Evolutionary conservation across 2,329 filamentous ascomycete species (phyloP), one percentile per base, ranked within the genome.

Genomic region (Fusarium sp.): DNA sequence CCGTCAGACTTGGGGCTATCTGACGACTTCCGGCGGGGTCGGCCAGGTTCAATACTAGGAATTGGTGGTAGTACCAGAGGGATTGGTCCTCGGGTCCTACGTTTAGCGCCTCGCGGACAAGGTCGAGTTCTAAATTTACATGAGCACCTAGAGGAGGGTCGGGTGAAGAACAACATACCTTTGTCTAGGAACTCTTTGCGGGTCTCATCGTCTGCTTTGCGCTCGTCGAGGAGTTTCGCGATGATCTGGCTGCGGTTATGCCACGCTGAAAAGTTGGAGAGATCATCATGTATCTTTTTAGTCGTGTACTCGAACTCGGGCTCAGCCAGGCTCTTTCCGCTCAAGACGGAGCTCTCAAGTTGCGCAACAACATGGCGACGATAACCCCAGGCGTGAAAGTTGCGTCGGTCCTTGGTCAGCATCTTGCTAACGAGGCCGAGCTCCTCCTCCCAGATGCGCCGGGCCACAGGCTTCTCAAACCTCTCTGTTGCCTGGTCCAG

Each of bases 181-280:
- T 91, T 84, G 62, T 96, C 91, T 10, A 98, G 85, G 77, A 98
- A 92, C 42, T 85, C 84, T 76, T 87, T 89, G 63, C 96, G 88
- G 56, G 90, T 88, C 22, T 81, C 83, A 57, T 90, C 87, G 69
- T 89, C 88, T 2, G 94, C 92, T 0, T 86, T 82, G 57, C 94
- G 89, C 81, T 97, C 93, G 20, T 90, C 84, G 58, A 98, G 85
- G 22, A 98, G 83, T 44, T 89, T 88, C 46, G 93, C 90, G 63
- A 98, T 96, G 24, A 98, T 87, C 79, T 93, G 94, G 75, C 93
- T 94, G 60, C 96, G 91, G 79, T 93, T 93, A 81, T 99, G 96
- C 96, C 96, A 98, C 2, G 96, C 96, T 5, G 95, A 98, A 81
- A 98, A 99, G 81, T 99, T 99, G 44, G 94, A 97, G 56, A 99